Evolutionary conservation across 768 basidiomycete species (phyloP), one percentile per base, ranked within the genome.

Genomic region (Auricularia sp.): DNA sequence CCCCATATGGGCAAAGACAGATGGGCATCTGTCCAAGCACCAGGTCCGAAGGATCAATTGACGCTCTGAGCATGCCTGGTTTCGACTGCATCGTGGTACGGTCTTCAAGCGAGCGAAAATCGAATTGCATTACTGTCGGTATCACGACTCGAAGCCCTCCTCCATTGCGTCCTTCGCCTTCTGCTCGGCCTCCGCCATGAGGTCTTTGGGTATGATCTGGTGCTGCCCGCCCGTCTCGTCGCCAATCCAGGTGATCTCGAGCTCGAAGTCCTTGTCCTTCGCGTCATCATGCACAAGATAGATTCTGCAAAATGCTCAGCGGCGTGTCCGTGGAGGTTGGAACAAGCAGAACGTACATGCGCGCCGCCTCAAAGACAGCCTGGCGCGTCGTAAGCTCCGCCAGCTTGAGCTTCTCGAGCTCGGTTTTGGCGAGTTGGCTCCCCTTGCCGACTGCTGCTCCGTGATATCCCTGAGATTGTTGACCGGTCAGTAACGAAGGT

Each of bases 381-480:
- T 99, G 87, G 66, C 87, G 82, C 64, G 83, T 83, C 2, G 90
- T 84, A 62, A 98, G 75, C 68, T 91, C 90, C 5, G 87, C 77
- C 42, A 96, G 79, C 68, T 94, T 89, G 67, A 98, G 86, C 76
- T 99, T 99, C 78, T 99, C 97, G 61, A 99, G 77, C 75, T 98
- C 97, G 7, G 96, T 98, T 82, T 98, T 98, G 21, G 97, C 97
- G 67, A 98, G 80, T 72, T 97, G 94, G 64, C 91, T 87, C n/a
- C 97, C 97, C 76, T 98, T 99, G 63, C 97, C 97, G 35, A 95
- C 88, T n/a, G 97, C 97, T 14, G 91, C 91, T 34, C 94, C 96
- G 65, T 94, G 83, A 76, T 98, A 98, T 36, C 97, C 97, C 93
- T 95, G 69, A 14, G 13, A 42, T 42, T 14, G 39, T 42, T 5